These are phyloP conservation scores for Kernera saxatilis DNA, from an alignment of 345 rosid genomes.

Conservation along the genomic window DNA sequence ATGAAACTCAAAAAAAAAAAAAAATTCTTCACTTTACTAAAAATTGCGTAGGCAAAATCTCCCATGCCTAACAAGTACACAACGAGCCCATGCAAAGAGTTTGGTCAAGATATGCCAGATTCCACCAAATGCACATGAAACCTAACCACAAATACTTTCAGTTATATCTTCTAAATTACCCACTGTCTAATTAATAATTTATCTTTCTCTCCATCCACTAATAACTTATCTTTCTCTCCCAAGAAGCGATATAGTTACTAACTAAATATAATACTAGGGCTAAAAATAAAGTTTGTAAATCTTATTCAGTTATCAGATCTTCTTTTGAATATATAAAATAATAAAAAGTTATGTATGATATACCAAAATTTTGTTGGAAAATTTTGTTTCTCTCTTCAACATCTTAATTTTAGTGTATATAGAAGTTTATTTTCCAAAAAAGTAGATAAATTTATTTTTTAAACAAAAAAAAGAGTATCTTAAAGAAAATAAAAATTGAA, in stretches of 20 bases:
- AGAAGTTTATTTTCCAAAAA: not conserved
- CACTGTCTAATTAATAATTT: not conserved
- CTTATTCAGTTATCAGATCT: not conserved
- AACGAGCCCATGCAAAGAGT: conserved; percentile 15
- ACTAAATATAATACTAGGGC: not conserved
- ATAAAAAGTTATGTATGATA: not conserved
- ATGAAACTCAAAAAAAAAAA: not conserved
- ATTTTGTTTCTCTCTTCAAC: not conserved
- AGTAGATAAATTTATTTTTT: not conserved
- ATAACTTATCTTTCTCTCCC: not conserved
- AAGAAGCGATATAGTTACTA: not conserved
- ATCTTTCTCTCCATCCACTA: not conserved
- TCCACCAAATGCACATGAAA: conserved; percentile 25
- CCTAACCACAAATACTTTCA: not conserved
- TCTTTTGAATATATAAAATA: not conserved
- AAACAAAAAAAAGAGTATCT: not conserved
- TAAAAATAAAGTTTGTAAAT: not conserved
- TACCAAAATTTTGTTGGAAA: not conserved
- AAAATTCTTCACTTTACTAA: not conserved
- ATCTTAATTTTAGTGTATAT: not conserved
- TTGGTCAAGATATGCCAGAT: conserved; percentile 12
- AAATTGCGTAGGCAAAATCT: not conserved
- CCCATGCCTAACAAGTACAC: conserved; percentile 8
- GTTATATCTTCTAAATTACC: not conserved
- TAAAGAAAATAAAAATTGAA: not conserved